These are phyloP conservation scores for Allomyces macrogynus DNA, from an alignment of 192 early-diverging fungal genomes.

Conservation along the genomic window DNA sequence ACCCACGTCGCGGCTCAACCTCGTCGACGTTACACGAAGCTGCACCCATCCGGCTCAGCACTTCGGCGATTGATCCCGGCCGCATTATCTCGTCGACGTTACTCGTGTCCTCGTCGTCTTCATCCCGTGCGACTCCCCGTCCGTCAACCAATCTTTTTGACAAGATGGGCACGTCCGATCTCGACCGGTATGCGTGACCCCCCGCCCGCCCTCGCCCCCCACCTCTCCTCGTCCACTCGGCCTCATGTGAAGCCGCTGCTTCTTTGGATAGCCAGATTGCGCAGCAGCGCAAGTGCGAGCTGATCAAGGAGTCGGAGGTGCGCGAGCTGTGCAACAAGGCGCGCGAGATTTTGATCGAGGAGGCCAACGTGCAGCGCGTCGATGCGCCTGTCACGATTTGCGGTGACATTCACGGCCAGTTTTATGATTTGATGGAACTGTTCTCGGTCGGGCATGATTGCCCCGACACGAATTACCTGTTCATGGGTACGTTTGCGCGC, in stretches of 20 bases:
- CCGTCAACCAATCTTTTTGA: too few relatives aligned
- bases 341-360: conserved; percentile 84
- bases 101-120: too few relatives aligned
- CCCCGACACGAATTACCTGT: conserved; percentile 93
- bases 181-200: background rate
- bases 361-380: conserved; percentile 85
- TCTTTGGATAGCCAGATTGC: conserved; percentile 46
- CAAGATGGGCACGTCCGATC: background rate
- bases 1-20: too few relatives aligned
- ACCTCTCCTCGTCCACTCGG: too few relatives aligned
- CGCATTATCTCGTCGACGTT: too few relatives aligned
- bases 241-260: too few relatives aligned
- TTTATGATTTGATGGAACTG: conserved; percentile 86
- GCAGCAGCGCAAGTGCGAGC: conserved; percentile 71
- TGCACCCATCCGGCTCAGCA: too few relatives aligned
- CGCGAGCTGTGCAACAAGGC: conserved; percentile 86
- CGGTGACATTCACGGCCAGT: conserved; percentile 97
- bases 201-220: too few relatives aligned
- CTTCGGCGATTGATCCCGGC: too few relatives aligned
- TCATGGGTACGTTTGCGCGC: conserved; percentile 47
- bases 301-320: conserved; percentile 80
- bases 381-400: conserved; percentile 92
- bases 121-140: too few relatives aligned
- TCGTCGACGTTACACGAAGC: too few relatives aligned
- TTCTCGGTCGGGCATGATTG: conserved; percentile 84